Conservation (phyloP, 2,329 filamentous ascomycete species). For the Colletotrichum viniferum region DNA sequence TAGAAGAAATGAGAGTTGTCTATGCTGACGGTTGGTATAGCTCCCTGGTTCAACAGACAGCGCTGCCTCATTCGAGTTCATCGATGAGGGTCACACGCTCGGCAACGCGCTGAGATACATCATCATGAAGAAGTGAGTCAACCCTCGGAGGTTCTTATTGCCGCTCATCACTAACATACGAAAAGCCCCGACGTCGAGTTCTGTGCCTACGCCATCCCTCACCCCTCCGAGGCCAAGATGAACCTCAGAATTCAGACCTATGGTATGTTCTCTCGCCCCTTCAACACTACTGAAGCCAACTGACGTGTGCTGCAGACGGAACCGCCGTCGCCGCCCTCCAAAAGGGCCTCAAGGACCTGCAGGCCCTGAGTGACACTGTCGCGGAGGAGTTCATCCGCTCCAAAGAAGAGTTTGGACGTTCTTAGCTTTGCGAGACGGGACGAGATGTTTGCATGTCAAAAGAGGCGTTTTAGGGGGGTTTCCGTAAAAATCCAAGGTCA, state of each 20-base stretch:
- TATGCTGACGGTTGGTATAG: slow-evolving; percentile 48
- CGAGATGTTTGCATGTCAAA: background rate
- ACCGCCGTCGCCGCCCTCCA: slow-evolving; percentile 85
- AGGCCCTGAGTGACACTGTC: slow-evolving; percentile 92
- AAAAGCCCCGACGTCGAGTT: slow-evolving; percentile 92
- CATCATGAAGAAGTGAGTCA: slow-evolving; percentile 91
- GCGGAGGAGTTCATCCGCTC: slow-evolving; percentile 77
- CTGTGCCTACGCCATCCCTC: slow-evolving; percentile 96
- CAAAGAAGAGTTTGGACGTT: slow-evolving; percentile 42
- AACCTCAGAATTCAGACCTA: slow-evolving; percentile 97
- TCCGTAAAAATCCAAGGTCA: background rate
- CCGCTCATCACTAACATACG: background rate
- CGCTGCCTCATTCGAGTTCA: slow-evolving; percentile 93
- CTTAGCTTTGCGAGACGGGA: slow-evolving; percentile 22
- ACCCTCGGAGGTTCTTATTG: background rate
- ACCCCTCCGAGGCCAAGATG: slow-evolving; percentile 96
- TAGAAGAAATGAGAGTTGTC: background rate
- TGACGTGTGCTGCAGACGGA: slow-evolving; percentile 59
- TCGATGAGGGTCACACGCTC: slow-evolving; percentile 91
- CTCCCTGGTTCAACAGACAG: slow-evolving; percentile 84
- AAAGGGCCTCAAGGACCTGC: slow-evolving; percentile 87
- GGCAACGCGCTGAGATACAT: slow-evolving; percentile 94
- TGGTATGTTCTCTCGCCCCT: slow-evolving; percentile 54
- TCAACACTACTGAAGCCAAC: background rate
- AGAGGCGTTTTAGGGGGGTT: background rate